Percentiles rank a stretch among this genome's conserved stretches.
Conservation (phyloP, 2,329 filamentous ascomycete species). For the Xylogone sp. region DNA sequence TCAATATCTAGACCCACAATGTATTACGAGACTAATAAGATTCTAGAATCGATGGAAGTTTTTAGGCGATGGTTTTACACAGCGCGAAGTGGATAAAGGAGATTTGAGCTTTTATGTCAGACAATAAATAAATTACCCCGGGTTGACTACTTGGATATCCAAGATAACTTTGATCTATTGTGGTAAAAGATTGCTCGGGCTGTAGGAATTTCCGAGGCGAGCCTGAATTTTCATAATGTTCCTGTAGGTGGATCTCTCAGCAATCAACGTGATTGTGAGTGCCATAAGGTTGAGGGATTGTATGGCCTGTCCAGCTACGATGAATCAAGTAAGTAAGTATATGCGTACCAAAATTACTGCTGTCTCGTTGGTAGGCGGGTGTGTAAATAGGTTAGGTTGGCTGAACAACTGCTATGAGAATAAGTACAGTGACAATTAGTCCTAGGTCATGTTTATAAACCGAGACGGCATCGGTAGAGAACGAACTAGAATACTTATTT, state of each 20-base stretch:
- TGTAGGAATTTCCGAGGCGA: background rate
- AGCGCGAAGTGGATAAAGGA: slow-evolving; percentile 1
- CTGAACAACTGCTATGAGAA: background rate
- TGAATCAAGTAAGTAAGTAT: no score
- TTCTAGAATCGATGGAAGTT: slow-evolving; percentile 20
- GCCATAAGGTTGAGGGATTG: no score
- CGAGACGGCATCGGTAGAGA: background rate
- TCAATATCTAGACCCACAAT: background rate
- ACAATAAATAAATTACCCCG: no score
- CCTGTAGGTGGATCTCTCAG: background rate
- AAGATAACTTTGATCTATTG: no score
- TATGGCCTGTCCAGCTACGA: no score
- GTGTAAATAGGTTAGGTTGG: background rate
- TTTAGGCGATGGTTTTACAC: slow-evolving; percentile 3
- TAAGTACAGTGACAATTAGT: background rate
- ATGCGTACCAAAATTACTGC: no score
- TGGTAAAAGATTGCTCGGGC: no score
- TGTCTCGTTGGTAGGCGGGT: background rate
- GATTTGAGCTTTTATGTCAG: slow-evolving; percentile 5
- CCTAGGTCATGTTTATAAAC: background rate
- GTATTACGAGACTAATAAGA: slow-evolving; percentile 1
- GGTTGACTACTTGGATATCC: no score
- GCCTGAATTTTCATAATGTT: background rate
- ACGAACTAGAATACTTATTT: no score
- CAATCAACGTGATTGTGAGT: background rate